These are phyloP conservation scores for Erodium texanum DNA, from an alignment of 441 rosid genomes.

Conservation along the genomic window DNA sequence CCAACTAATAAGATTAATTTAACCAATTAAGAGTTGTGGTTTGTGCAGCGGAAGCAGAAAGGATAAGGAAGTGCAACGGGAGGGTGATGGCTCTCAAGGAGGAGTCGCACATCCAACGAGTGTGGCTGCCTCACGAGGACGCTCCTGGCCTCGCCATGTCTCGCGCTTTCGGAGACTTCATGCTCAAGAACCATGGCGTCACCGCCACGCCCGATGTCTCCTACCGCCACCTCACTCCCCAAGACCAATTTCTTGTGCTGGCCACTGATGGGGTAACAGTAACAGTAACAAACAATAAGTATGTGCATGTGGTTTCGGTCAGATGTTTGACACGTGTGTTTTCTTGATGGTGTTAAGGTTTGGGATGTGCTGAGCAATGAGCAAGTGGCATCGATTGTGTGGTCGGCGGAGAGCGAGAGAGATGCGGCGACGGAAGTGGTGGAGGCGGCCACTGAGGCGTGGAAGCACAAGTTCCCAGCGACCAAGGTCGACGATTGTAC, in stretches of 20 bases:
- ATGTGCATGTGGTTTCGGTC: too few relatives aligned
- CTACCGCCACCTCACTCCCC: too few relatives aligned
- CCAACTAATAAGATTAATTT: too few relatives aligned
- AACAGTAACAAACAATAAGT: too few relatives aligned
- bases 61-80: slow-evolving; percentile 14
- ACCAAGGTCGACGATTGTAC: slow-evolving; percentile 60
- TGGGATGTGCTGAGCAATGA: slow-evolving; percentile 76
- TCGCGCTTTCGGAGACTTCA: too few relatives aligned
- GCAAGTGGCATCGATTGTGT: slow-evolving; percentile 45
- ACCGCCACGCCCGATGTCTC: too few relatives aligned
- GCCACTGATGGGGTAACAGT: slow-evolving; percentile 72
- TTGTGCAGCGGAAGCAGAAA: slow-evolving; percentile 58
- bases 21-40: too few relatives aligned
- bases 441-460: slow-evolving; percentile 49
- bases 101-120: too few relatives aligned
- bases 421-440: slow-evolving; percentile 51
- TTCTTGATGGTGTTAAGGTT: slow-evolving; percentile 27
- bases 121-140: too few relatives aligned
- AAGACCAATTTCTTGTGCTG: slow-evolving; percentile 25
- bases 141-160: too few relatives aligned
- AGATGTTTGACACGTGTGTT: neutral
- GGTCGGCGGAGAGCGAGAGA: slow-evolving; percentile 32
- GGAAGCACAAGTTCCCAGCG: slow-evolving; percentile 55
- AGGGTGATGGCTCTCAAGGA: too few relatives aligned
- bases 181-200: too few relatives aligned